Percentiles rank a stretch among this genome's conserved stretches.
Evolutionary conservation across 177 flowering plant genomes (phyloP).

Genomic region (Telopea speciosissima): DNA sequence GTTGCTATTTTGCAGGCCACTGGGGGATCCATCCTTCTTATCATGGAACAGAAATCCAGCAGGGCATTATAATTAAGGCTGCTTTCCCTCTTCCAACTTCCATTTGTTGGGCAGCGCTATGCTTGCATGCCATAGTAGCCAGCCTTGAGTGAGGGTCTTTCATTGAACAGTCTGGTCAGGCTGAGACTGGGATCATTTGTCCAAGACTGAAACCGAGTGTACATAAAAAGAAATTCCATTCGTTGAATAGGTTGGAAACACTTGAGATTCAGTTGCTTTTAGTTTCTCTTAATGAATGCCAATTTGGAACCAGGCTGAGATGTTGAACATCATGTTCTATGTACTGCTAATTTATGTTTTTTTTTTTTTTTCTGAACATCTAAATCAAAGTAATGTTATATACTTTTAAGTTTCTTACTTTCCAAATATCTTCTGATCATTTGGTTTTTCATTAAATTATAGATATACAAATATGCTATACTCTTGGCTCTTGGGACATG

Average conservation of each 20-base stretch:
- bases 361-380: too few relatives aligned
- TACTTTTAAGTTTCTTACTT: too few relatives aligned
- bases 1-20: slow-evolving; percentile 48
- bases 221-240: slow-evolving; percentile 7
- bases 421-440: too few relatives aligned
- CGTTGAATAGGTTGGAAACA: neutral
- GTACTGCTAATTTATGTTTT: too few relatives aligned
- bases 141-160: neutral
- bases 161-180: neutral
- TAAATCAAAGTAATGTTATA: too few relatives aligned
- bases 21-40: slow-evolving; percentile 69
- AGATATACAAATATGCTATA: too few relatives aligned
- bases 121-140: neutral
- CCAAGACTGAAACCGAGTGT: neutral
- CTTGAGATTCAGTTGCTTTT: neutral
- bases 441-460: too few relatives aligned
- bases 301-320: neutral
- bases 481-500: too few relatives aligned
- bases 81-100: neutral
- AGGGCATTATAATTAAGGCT: slow-evolving; percentile 33
- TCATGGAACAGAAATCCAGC: slow-evolving; percentile 70
- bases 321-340: neutral
- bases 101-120: neutral
- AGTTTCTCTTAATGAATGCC: neutral
- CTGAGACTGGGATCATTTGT: neutral